Percentiles rank a stretch among this genome's conserved stretches.
Conservation (phyloP, 257 asterid species). For the Primulina eburnea region DNA sequence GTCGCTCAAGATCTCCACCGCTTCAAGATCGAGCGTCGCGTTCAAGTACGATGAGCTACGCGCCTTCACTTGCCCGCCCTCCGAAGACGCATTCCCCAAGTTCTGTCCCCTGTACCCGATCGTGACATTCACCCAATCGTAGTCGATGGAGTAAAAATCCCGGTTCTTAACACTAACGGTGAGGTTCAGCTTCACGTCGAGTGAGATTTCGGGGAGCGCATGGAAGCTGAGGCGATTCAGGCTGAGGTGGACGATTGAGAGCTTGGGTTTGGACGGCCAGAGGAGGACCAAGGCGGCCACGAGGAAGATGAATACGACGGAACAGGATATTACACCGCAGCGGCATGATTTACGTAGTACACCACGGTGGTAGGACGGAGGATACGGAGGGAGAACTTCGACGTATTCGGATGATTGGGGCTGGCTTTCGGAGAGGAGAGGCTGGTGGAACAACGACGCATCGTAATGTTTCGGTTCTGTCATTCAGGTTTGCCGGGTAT, state of each 20-base stretch:
- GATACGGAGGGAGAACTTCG: slow-evolving; percentile 54
- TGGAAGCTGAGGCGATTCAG: slow-evolving; percentile 57
- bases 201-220: slow-evolving; percentile 43
- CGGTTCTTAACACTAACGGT: slow-evolving; percentile 55
- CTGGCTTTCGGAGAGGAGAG: slow-evolving; percentile 37
- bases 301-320: slow-evolving; percentile 44
- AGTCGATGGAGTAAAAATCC: slow-evolving; percentile 65
- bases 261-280: slow-evolving; percentile 78
- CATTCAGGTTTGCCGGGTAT: neutral
- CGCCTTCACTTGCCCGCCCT: slow-evolving; percentile 49
- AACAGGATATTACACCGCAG: slow-evolving; percentile 40
- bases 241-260: slow-evolving; percentile 61
- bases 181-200: slow-evolving; percentile 64
- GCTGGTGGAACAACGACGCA: slow-evolving; percentile 6
- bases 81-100: slow-evolving; percentile 64
- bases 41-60: slow-evolving; percentile 62
- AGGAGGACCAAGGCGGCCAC: slow-evolving; percentile 52
- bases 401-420: slow-evolving; percentile 44
- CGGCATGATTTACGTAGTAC: slow-evolving; percentile 38
- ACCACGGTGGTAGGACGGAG: slow-evolving; percentile 40
- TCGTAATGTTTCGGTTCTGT: neutral
- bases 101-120: slow-evolving; percentile 70
- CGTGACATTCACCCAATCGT: slow-evolving; percentile 43
- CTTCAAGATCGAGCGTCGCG: slow-evolving; percentile 72
- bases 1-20: slow-evolving; percentile 58